These are phyloP conservation scores for Endogone sp. DNA, from an alignment of 192 early-diverging fungal species.

Conservation along the genomic window DNA sequence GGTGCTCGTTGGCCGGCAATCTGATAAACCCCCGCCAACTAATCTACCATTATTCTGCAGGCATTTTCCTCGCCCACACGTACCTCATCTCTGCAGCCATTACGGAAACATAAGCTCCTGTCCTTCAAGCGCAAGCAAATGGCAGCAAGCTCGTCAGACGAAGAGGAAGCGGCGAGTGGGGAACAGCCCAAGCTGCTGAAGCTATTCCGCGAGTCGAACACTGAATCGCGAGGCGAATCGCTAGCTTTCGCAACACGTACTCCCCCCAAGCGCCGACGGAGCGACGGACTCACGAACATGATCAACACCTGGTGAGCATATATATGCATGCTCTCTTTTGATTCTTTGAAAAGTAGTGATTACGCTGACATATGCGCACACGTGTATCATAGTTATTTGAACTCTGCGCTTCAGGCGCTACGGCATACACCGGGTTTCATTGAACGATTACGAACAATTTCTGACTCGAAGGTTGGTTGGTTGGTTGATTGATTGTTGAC, in stretches of 20 bases:
- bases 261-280: neutral
- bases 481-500: too few species aligned
- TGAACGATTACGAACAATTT: too few species aligned
- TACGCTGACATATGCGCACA: too few species aligned
- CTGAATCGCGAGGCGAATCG: neutral
- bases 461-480: too few species aligned
- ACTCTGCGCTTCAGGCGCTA: too few species aligned
- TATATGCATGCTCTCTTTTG: neutral
- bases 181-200: neutral
- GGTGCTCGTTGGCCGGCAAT: too few species aligned
- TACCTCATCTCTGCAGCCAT: neutral
- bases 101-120: neutral
- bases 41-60: neutral
- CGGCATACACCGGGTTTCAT: too few species aligned
- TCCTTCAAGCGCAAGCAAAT: neutral
- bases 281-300: neutral
- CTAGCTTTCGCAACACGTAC: neutral
- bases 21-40: too few species aligned
- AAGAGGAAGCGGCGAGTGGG: neutral
- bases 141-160: neutral
- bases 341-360: too few species aligned
- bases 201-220: neutral
- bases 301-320: neutral
- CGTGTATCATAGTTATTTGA: too few species aligned
- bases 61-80: neutral